Conservation (phyloP, 2,329 filamentous ascomycete genomes). For the Periconia macrospinosa region DNA sequence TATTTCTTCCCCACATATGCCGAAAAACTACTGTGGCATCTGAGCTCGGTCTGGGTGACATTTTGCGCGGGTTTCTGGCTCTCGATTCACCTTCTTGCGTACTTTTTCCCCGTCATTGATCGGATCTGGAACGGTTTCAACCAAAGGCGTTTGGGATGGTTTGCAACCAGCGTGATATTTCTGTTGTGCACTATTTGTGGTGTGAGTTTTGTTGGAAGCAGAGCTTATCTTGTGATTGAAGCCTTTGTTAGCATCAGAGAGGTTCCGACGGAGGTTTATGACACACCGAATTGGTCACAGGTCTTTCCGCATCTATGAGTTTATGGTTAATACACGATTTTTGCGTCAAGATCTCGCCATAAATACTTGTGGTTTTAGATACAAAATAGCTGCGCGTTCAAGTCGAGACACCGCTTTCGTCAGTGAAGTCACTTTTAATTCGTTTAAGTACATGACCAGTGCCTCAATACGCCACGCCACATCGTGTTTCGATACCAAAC, state of each 20-base stretch:
- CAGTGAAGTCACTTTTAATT: too few relatives aligned
- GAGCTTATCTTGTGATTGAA: conserved; percentile 22
- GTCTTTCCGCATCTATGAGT: conserved; percentile 20
- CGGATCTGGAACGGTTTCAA: conserved; percentile 14
- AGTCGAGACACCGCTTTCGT: too few relatives aligned
- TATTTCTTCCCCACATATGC: conserved; percentile 17
- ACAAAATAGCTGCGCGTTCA: too few relatives aligned
- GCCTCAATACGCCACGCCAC: too few relatives aligned
- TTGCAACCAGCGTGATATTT: conserved; percentile 1
- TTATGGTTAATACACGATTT: too few relatives aligned
- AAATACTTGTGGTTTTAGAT: too few relatives aligned
- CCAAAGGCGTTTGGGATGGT: conserved; percentile 6
- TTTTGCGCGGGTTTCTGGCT: conserved; percentile 23
- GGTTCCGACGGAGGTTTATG: conserved; percentile 17
- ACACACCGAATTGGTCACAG: conserved; percentile 17
- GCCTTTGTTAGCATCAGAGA: conserved; percentile 18
- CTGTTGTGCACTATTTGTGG: conserved; percentile 6
- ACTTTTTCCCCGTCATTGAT: conserved; percentile 10
- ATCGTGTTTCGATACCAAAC: too few relatives aligned
- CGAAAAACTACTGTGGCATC: conserved; percentile 13
- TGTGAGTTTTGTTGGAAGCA: conserved; percentile 11
- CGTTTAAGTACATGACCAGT: too few relatives aligned
- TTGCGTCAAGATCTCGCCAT: too few relatives aligned
- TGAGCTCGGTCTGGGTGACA: conserved; percentile 13
- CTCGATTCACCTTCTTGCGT: conserved; percentile 14